Conservation (phyloP, 2,329 filamentous ascomycete species). For the Neocucurbitaria cava region DNA sequence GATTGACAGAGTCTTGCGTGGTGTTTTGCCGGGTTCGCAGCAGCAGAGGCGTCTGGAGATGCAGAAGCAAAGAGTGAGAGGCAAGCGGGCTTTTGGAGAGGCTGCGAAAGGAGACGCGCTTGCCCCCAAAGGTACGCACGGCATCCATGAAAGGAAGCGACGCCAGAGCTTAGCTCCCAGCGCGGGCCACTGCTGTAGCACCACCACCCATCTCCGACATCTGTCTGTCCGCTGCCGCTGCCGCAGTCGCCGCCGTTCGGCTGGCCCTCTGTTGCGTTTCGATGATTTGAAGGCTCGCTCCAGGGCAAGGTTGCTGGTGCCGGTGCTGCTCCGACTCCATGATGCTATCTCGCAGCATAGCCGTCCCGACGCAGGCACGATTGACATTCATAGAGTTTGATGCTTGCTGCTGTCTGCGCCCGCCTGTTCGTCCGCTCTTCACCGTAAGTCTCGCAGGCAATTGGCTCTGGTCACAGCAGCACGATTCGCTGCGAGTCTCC, state of each 20-base stretch:
- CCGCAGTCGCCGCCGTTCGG: neutral
- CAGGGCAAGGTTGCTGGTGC: too few species aligned
- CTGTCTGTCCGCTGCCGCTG: conserved; percentile 12
- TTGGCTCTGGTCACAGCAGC: conserved; percentile 13
- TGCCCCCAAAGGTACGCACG: conserved; percentile 13
- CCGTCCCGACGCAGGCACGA: neutral
- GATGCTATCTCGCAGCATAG: neutral
- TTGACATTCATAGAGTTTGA: neutral
- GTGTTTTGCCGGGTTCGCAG: conserved; percentile 20
- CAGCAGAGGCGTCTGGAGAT: conserved; percentile 9
- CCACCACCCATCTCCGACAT: conserved; percentile 13
- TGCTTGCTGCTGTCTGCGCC: neutral
- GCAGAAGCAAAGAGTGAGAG: conserved; percentile 20
- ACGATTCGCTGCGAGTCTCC: conserved; percentile 12
- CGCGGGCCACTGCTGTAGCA: conserved; percentile 25
- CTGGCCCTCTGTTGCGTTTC: neutral
- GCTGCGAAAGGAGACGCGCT: conserved; percentile 32
- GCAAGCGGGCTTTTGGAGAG: conserved; percentile 20
- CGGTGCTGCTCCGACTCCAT: neutral
- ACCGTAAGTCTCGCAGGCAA: conserved; percentile 12
- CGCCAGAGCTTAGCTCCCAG: conserved; percentile 23
- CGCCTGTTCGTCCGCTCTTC: conserved; percentile 23
- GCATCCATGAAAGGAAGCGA: conserved; percentile 25
- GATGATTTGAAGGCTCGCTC: too few species aligned
- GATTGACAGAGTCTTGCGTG: conserved; percentile 12